Evolutionary conservation across 768 basidiomycete species (phyloP).

Genomic region (Lactarius sanguifluus): DNA sequence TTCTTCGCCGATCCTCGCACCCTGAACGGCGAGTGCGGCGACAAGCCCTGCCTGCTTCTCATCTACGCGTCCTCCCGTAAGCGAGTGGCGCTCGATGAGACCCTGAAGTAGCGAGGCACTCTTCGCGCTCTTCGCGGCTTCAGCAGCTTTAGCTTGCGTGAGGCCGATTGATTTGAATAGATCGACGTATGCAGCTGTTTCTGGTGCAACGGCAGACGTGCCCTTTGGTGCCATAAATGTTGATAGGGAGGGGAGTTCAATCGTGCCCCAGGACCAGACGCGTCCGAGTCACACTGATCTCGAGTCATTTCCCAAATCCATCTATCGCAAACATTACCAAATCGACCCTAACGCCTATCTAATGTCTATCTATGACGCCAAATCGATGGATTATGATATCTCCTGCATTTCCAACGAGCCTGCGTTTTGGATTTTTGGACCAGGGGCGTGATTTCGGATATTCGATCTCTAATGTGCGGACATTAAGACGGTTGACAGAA

Average conservation of each 20-base stretch:
- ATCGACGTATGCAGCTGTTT: conserved; percentile 42
- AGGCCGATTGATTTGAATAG: conserved; percentile 81
- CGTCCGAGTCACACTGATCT: neutral
- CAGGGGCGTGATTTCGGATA: conserved; percentile 9
- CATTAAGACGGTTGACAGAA: conserved; percentile 17
- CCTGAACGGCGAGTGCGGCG: conserved; percentile 61
- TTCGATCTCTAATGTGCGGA: conserved; percentile 27
- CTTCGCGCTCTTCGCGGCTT: conserved; percentile 80
- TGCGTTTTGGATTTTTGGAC: conserved; percentile 13
- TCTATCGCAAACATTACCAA: conserved; percentile 10
- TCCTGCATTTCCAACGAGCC: conserved; percentile 19
- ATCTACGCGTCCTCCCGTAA: conserved; percentile 52
- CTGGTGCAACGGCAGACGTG: conserved; percentile 31
- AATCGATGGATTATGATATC: conserved; percentile 24
- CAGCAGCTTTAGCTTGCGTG: conserved; percentile 70
- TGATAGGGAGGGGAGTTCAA: neutral
- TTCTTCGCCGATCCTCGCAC: conserved; percentile 60
- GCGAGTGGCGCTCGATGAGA: conserved; percentile 59
- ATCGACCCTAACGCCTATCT: neutral
- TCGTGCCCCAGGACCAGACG: neutral
- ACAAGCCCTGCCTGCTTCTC: conserved; percentile 77
- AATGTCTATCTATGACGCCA: neutral
- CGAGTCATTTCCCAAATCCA: conserved; percentile 7
- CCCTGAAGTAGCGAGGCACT: conserved; percentile 66
- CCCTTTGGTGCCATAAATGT: conserved; percentile 23